phyloP scores from a whole-genome alignment of 108 stramenopile species.

The Cyclostephanos tholiformis region DNA sequence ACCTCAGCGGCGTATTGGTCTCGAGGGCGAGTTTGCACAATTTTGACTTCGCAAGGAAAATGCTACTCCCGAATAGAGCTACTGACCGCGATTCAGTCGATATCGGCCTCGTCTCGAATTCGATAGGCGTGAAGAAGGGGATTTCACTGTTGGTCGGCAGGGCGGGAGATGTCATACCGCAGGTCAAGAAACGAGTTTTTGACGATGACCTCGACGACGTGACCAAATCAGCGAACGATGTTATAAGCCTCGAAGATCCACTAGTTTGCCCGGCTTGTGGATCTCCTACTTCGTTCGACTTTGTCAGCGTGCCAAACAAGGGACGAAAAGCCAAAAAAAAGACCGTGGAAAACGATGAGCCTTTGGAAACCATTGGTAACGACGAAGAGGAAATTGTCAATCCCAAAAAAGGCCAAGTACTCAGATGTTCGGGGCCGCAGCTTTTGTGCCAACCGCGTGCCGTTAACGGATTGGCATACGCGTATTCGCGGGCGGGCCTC shows the following conservation, averaged over 20 bases:
- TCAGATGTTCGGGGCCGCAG: constrained; percentile 78
- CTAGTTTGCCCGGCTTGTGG: constrained; percentile 76
- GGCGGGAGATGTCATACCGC: constrained; percentile 93
- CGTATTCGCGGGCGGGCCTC: constrained; percentile 77
- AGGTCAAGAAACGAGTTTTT: constrained; percentile 69
- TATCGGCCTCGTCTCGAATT: background rate
- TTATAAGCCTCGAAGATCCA: constrained; percentile 66
- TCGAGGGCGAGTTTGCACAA: constrained; percentile 92
- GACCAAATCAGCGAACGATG: constrained; percentile 3
- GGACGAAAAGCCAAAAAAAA: constrained; percentile 7
- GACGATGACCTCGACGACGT: constrained; percentile 14
- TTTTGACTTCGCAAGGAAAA: constrained; percentile 72
- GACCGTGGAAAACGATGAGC: background rate
- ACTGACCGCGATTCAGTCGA: constrained; percentile 5
- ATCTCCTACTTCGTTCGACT: constrained; percentile 57
- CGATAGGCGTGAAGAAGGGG: constrained; percentile 43
- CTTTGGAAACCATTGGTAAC: background rate
- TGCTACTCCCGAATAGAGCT: constrained; percentile 42
- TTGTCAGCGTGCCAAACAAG: constrained; percentile 15
- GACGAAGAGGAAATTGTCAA: constrained; percentile 13
- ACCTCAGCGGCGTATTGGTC: constrained; percentile 85
- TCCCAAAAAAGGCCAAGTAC: constrained; percentile 60
- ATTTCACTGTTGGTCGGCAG: constrained; percentile 73
- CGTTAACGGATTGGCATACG: constrained; percentile 67
- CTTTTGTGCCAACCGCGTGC: constrained; percentile 78